Conservation (phyloP, 2,329 filamentous ascomycete genomes). For the Aureobasidium sp. region DNA sequence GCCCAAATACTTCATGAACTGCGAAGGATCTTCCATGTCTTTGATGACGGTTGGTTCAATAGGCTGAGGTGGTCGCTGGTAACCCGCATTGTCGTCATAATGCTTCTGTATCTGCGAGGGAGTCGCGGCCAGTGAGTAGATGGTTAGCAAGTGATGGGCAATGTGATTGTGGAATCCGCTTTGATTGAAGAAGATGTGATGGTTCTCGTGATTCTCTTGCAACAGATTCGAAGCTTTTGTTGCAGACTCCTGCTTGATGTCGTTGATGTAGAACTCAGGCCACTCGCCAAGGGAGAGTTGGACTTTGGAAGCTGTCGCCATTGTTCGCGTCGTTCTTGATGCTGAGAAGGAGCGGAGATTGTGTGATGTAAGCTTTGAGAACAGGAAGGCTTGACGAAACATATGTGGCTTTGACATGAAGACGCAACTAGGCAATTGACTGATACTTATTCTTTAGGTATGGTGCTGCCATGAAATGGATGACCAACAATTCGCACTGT, state of each 20-base stretch:
- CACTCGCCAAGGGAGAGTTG: conserved; percentile 36
- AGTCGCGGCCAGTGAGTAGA: conserved; percentile 67
- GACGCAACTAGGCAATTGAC: background rate
- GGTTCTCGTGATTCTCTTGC: conserved; percentile 63
- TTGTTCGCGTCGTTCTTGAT: conserved; percentile 20
- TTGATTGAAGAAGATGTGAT: conserved; percentile 76
- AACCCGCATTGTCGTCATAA: conserved; percentile 56
- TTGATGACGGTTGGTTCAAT: conserved; percentile 43
- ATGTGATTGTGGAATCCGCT: conserved; percentile 76
- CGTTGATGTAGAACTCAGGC: conserved; percentile 39
- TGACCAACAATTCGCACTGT: background rate
- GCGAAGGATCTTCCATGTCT: conserved; percentile 48
- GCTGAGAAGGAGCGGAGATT: background rate
- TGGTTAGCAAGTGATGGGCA: conserved; percentile 63
- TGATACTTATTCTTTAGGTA: background rate
- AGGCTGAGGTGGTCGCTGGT: conserved; percentile 49
- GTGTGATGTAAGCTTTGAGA: background rate
- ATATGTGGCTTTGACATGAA: background rate
- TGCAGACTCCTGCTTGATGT: conserved; percentile 50
- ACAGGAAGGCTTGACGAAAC: background rate
- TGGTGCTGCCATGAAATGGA: background rate
- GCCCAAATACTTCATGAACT: conserved; percentile 54
- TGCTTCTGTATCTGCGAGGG: conserved; percentile 50
- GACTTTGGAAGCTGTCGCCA: conserved; percentile 41
- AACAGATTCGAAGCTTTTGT: conserved; percentile 57